Percentiles rank a stretch among this genome's conserved stretches.
Evolutionary conservation across 306 rosid genomes (phyloP).

Genomic region (Sesbania bispinosa): DNA sequence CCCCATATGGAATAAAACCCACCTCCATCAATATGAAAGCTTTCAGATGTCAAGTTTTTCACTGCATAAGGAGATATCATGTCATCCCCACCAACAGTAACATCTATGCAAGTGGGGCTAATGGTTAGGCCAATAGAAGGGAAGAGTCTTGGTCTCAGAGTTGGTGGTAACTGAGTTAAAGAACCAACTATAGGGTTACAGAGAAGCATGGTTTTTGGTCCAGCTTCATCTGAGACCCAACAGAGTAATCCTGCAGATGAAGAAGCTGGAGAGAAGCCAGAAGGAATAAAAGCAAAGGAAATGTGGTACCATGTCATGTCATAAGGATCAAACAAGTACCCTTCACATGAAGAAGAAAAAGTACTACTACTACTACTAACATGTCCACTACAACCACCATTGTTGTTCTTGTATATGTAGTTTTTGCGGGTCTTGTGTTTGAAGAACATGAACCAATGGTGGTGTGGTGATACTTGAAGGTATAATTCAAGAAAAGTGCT

Average conservation of each 20-base stretch:
- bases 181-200: conserved; percentile 86
- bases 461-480: conserved; percentile 60
- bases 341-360: conserved; percentile 33
- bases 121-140: conserved; percentile 78
- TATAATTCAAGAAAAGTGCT: conserved; percentile 62
- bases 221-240: conserved; percentile 72
- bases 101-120: conserved; percentile 60
- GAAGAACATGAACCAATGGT: conserved; percentile 88
- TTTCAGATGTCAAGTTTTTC: conserved; percentile 76
- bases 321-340: conserved; percentile 77
- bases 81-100: conserved; percentile 84
- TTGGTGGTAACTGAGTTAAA: conserved; percentile 64
- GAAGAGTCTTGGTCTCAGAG: conserved; percentile 69
- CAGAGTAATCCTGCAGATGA: conserved; percentile 79
- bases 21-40: conserved; percentile 75
- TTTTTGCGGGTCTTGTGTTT: conserved; percentile 50
- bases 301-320: conserved; percentile 72
- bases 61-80: conserved; percentile 93
- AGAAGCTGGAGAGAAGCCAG: conserved; percentile 74
- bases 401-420: conserved; percentile 45
- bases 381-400: too few relatives aligned
- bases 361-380: too few relatives aligned
- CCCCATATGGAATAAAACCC: conserved; percentile 92
- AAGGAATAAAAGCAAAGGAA: conserved; percentile 54
- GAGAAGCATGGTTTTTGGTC: conserved; percentile 70